These are phyloP conservation scores for Fistulinella prunicolor DNA, from an alignment of 768 basidiomycete species.

Conservation along the genomic window DNA sequence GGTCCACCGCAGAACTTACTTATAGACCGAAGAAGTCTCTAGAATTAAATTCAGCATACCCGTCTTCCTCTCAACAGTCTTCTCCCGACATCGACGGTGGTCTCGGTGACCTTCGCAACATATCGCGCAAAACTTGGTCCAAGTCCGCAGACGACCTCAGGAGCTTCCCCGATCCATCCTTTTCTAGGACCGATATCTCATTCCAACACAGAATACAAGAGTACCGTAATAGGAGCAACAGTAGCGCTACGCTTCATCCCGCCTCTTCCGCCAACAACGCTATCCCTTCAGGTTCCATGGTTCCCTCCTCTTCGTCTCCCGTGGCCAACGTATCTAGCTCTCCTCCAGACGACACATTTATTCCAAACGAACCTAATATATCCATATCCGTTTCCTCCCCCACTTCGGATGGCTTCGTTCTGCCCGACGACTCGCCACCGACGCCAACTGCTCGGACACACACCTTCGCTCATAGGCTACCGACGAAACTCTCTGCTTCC, in stretches of 20 bases:
- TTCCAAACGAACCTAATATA: constrained; percentile 33
- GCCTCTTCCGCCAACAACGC: constrained; percentile 28
- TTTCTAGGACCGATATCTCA: constrained; percentile 40
- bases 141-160: constrained; percentile 77
- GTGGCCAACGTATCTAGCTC: constrained; percentile 16
- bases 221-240: constrained; percentile 61
- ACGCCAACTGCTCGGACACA: constrained; percentile 61
- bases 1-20: constrained; percentile 67
- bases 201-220: constrained; percentile 62
- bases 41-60: constrained; percentile 36
- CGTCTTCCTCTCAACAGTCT: constrained; percentile 32
- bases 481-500: constrained; percentile 63
- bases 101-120: constrained; percentile 64
- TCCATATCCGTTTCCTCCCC: constrained; percentile 51
- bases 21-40: constrained; percentile 43
- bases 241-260: constrained; percentile 49
- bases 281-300: constrained; percentile 29
- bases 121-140: constrained; percentile 75
- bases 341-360: constrained; percentile 17
- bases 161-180: constrained; percentile 41
- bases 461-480: constrained; percentile 67
- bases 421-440: constrained; percentile 35
- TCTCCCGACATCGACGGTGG: constrained; percentile 33
- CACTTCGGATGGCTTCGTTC: constrained; percentile 34
- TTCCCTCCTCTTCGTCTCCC: constrained; percentile 45